Conservation (phyloP, 1,284 basidiomycete species). For the Uromyces viciae-fabae region DNA sequence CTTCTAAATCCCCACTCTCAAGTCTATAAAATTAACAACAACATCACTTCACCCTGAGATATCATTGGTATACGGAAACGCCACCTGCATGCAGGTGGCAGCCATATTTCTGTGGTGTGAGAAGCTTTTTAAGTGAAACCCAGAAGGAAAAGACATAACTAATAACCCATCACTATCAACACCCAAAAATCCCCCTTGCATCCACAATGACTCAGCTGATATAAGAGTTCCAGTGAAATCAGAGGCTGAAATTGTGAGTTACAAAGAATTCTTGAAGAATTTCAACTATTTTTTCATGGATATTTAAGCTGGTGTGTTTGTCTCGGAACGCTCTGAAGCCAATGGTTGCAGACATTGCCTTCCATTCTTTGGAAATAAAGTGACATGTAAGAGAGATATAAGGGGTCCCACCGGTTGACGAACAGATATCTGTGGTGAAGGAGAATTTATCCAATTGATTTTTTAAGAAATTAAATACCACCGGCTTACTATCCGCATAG, state of each 20-base stretch:
- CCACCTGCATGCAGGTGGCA: no score
- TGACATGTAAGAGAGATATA: constrained; percentile 11
- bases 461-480: neutral
- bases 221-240: no score
- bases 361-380: constrained; percentile 1
- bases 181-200: no score
- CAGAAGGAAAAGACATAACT: no score
- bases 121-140: neutral
- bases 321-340: neutral
- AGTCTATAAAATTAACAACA: no score
- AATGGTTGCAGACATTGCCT: neutral
- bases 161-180: no score
- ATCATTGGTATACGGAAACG: no score
- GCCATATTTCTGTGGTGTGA: no score
- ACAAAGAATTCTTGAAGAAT: neutral
- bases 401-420: neutral
- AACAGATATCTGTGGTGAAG: constrained; percentile 11
- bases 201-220: no score
- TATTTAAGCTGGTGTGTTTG: neutral
- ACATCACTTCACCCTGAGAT: no score
- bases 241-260: neutral
- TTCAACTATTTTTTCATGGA: neutral
- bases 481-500: neutral
- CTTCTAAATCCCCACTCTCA: no score
- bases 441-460: neutral